A percentile compares a stretch with the other conserved stretches of the same genome.
phyloP scores from a whole-genome alignment of 164 flowering plant genomes.

The Vitis vinifera region ASM3070453v1 NC_081822.1:29148001-29148500 shows the following conservation, averaged over 20 bases:
- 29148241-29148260: neutral
- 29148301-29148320: too few relatives aligned
- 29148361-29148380: too few relatives aligned
- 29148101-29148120: constrained; percentile 1
- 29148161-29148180: neutral
- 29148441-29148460: neutral
- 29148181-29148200: constrained; percentile 1
- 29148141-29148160: neutral
- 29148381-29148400: neutral
- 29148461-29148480: neutral
- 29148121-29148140: neutral
- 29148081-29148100: constrained; percentile 7
- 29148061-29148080: neutral
- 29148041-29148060: neutral
- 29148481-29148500: too few relatives aligned
- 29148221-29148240: neutral
- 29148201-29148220: neutral
- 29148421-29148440: neutral
- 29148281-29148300: too few relatives aligned
- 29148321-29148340: accelerated
- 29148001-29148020: neutral
- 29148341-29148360: too few relatives aligned
- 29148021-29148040: neutral
- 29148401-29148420: neutral
- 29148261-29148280: neutral